Base-by-base conservation (phyloP, 331 rosid genomes). In the Spiraea crenata region DNA sequence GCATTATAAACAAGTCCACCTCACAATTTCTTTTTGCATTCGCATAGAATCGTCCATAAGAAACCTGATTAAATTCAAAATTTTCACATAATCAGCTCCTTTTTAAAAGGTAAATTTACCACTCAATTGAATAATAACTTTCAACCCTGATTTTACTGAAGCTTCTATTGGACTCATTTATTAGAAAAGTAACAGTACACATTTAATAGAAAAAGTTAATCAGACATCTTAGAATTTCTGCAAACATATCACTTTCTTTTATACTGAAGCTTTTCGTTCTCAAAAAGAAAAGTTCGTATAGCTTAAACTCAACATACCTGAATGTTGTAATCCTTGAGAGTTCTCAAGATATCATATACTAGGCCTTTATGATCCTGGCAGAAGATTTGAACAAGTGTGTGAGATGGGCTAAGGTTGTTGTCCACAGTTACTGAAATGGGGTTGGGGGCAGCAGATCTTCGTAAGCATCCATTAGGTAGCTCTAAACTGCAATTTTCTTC, bases 321-420 rank as follows among this genome's bases (percentile, higher is more conserved):
- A 50, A 82, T 73, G 52, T 82, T 84, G 63, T 84, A 87, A 63
- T 84, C 92, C 87, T 87, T 87, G 19, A 87, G 58, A 6, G 89
- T 84, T 75, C 89, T 84, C 83, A 82, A 77, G 73, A 84, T 82
- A 76, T 87, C 92, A 70, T 87, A 84, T 48, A 80, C 44, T 7
- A 87, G 92, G 37, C 92, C 87, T 59, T 87, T 87, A 76, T 84
- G 87, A 78, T 87, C 92, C 37, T 19, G 76, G 61, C 89, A 82
- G n/a, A 62, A 80, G 73, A 87, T 82, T 52, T 63, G 89, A 80
- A 82, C 61, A 10, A 82, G 71, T 1, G 89, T 84, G 59, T 82
- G 89, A 63, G 92, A 87, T 37, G 77, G 89, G 79, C 89, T 87
- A 55, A 84, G 70, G 44, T 70, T 64, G 56, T 84, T 86, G 71